Conservation (phyloP, 164 flowering plant species). For the Sedum album region DNA sequence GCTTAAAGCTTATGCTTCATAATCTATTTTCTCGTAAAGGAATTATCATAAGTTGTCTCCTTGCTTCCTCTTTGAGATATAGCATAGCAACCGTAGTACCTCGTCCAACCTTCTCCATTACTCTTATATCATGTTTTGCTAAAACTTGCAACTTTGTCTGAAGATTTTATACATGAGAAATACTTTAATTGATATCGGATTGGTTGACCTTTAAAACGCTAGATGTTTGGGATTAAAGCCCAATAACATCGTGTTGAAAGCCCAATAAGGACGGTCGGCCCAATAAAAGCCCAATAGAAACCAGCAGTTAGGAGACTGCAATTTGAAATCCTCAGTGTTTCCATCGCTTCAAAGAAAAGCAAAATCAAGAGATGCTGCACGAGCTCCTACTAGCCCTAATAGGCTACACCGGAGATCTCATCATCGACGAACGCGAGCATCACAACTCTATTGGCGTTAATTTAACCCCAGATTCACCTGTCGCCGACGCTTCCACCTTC, state of each 20-base stretch:
- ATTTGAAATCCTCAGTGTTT: too few relatives aligned
- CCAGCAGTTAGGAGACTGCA: too few relatives aligned
- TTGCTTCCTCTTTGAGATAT: not conserved
- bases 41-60: not conserved
- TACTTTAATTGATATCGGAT: too few relatives aligned
- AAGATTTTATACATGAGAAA: not conserved
- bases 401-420: slow-evolving; percentile 9
- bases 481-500: slow-evolving; percentile 53
- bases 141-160: not conserved
- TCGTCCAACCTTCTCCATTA: not conserved
- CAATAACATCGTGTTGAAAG: too few relatives aligned
- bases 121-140: not conserved
- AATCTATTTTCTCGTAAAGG: not conserved
- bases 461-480: slow-evolving; percentile 34
- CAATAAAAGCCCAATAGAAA: too few relatives aligned
- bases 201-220: too few relatives aligned
- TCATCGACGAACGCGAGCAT: slow-evolving; percentile 28
- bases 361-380: slow-evolving; percentile 15
- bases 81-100: not conserved
- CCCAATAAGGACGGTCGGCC: too few relatives aligned
- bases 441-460: slow-evolving; percentile 30
- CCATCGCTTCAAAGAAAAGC: too few relatives aligned
- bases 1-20: not conserved
- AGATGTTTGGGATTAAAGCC: too few relatives aligned
- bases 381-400: slow-evolving; percentile 4